Evolutionary conservation across 306 rosid genomes (phyloP).

Genomic region (Ochetophila trinervis): DNA sequence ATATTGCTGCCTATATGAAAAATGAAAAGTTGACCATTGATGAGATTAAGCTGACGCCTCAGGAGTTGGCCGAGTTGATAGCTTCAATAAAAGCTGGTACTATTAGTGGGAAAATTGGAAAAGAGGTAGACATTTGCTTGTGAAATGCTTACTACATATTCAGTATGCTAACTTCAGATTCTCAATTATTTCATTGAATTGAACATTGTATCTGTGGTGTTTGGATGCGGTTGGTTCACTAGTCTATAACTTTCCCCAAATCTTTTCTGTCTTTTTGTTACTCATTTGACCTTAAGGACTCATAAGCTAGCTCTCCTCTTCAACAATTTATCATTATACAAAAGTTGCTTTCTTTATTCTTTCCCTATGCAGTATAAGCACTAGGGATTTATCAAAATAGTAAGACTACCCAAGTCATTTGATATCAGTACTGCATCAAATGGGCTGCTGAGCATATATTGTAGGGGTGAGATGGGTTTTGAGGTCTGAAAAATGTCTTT

Average conservation of each 20-base stretch:
- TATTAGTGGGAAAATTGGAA: slow-evolving; percentile 93
- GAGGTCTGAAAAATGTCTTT: background rate
- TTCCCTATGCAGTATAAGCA: no score
- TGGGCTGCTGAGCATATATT: no score
- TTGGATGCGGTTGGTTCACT: background rate
- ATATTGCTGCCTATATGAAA: slow-evolving; percentile 85
- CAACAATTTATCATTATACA: background rate
- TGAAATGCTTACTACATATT: slow-evolving; percentile 10
- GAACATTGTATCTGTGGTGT: background rate
- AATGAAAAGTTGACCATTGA: slow-evolving; percentile 74
- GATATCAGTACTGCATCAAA: no score
- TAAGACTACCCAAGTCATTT: no score
- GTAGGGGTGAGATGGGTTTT: background rate
- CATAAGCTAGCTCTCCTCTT: background rate
- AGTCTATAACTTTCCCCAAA: background rate
- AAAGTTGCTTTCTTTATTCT: background rate
- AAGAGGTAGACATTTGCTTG: slow-evolving; percentile 57
- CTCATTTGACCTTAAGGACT: no score
- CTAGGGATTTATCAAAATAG: no score
- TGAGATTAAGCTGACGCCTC: slow-evolving; percentile 74
- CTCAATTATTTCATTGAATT: background rate
- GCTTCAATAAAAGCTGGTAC: slow-evolving; percentile 71
- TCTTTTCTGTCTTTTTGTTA: background rate
- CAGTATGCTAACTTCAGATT: slow-evolving; percentile 1
- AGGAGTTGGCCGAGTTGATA: slow-evolving; percentile 80